These are phyloP conservation scores for Calonectria pteridis DNA, from an alignment of 2,329 filamentous ascomycete genomes.

Conservation along the genomic window DNA sequence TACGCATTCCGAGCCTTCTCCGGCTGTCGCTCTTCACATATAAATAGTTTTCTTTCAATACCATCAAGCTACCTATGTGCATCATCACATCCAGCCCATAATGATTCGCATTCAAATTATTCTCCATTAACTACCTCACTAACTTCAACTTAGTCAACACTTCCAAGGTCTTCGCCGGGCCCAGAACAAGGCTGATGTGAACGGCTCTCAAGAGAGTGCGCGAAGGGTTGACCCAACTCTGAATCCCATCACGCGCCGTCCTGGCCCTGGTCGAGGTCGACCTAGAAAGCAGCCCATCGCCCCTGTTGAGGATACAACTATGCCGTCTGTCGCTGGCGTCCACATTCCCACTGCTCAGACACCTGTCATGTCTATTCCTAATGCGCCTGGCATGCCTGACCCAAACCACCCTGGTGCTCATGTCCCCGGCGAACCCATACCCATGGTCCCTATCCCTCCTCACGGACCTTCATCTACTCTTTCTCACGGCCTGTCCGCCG, in stretches of 20 bases:
- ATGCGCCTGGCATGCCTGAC: background rate
- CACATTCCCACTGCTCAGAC: background rate
- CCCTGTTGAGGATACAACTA: conserved; percentile 14
- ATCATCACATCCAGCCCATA: background rate
- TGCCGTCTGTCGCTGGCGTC: background rate
- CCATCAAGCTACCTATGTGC: background rate
- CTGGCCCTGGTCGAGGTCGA: conserved; percentile 68
- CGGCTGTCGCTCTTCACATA: background rate
- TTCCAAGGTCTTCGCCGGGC: conserved; percentile 70
- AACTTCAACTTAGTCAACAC: conserved; percentile 62
- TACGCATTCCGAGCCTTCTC: background rate
- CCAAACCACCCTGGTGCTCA: conserved; percentile 7
- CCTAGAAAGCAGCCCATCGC: conserved; percentile 60
- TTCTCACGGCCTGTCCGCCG: background rate
- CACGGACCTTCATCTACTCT: background rate
- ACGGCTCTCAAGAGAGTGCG: conserved; percentile 51
- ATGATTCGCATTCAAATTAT: background rate
- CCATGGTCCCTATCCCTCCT: conserved; percentile 12
- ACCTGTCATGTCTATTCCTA: background rate
- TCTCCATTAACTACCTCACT: conserved; percentile 15
- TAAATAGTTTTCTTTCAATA: conserved; percentile 8
- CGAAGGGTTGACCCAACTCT: conserved; percentile 62
- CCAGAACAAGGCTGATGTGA: conserved; percentile 64
- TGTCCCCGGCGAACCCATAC: background rate
- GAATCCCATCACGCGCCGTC: conserved; percentile 72